Evolutionary conservation across 352 stramenopile species (phyloP).

Genomic region (Phytophthora foliorum): DNA sequence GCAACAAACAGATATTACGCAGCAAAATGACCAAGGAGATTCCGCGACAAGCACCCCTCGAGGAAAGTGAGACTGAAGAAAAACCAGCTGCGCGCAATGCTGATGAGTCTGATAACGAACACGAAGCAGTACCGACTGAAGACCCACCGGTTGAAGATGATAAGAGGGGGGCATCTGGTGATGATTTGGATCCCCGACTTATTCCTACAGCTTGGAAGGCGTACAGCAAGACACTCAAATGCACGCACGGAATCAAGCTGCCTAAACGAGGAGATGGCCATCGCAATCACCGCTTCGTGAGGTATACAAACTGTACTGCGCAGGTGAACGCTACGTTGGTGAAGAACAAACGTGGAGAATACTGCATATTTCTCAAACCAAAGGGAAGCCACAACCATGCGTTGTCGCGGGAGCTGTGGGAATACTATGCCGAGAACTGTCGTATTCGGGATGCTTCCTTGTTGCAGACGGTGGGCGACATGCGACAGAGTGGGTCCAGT

Average conservation of each 20-base stretch:
- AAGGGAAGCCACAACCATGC: conserved; percentile 16
- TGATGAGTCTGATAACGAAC: background rate
- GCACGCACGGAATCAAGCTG: conserved; percentile 6
- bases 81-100: background rate
- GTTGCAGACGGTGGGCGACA: background rate
- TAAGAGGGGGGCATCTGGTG: background rate
- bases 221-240: conserved; percentile 3
- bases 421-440: conserved; percentile 17
- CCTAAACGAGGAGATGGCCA: background rate
- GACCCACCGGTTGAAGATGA: too few species aligned
- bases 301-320: conserved; percentile 2
- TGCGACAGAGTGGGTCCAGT: conserved; percentile 4
- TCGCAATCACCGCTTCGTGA: background rate
- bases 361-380: background rate
- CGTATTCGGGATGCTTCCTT: background rate
- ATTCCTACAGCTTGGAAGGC: background rate
- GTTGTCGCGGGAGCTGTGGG: background rate
- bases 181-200: background rate
- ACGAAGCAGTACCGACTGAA: too few species aligned
- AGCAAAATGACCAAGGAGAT: background rate
- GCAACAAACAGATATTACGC: background rate
- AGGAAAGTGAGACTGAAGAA: background rate
- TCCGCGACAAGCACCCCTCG: too few species aligned
- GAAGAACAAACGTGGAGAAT: background rate
- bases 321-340: background rate